Evolutionary conservation across 1,284 basidiomycete species (phyloP).

Genomic region (Trichosporon inkin): DNA sequence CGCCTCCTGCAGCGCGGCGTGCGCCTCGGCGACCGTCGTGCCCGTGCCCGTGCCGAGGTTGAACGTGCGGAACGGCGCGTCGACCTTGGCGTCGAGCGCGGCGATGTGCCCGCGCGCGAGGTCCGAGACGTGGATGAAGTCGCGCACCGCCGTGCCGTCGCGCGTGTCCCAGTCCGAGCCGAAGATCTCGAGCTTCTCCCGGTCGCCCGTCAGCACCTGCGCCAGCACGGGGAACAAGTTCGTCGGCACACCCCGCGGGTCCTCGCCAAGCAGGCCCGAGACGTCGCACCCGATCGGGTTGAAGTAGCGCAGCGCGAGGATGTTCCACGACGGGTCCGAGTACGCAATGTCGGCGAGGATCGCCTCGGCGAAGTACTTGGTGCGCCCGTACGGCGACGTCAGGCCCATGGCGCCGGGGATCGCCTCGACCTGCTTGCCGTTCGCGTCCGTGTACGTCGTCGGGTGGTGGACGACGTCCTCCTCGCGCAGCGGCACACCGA

Average conservation of each 20-base stretch:
- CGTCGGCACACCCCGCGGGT: constrained; percentile 20
- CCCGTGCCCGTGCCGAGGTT: constrained; percentile 73
- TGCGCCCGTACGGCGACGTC: constrained; percentile 15
- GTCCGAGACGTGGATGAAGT: constrained; percentile 23
- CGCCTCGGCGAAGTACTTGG: constrained; percentile 20
- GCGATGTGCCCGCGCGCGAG: constrained; percentile 29
- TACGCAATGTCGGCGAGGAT: constrained; percentile 20
- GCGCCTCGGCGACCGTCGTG: constrained; percentile 56
- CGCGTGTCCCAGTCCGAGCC: constrained; percentile 28
- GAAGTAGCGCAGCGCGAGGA: constrained; percentile 28
- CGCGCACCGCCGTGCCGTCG: constrained; percentile 12
- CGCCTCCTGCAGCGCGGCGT: constrained; percentile 10
- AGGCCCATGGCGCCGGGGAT: constrained; percentile 16
- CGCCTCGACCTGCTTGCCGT: not conserved
- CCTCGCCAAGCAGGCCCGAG: constrained; percentile 31
- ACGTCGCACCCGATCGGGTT: constrained; percentile 32
- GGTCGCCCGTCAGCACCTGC: constrained; percentile 27
- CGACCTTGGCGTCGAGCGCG: constrained; percentile 17
- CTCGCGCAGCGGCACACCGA: constrained; percentile 14
- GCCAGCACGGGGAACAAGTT: constrained; percentile 30
- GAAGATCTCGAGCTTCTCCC: constrained; percentile 24
- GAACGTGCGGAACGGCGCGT: constrained; percentile 53
- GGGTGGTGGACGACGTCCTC: constrained; percentile 20
- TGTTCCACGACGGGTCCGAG: constrained; percentile 22
- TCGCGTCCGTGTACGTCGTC: not conserved